Evolutionary conservation across 768 basidiomycete species (phyloP).

Genomic region (Rhizopogon salebrosus): DNA sequence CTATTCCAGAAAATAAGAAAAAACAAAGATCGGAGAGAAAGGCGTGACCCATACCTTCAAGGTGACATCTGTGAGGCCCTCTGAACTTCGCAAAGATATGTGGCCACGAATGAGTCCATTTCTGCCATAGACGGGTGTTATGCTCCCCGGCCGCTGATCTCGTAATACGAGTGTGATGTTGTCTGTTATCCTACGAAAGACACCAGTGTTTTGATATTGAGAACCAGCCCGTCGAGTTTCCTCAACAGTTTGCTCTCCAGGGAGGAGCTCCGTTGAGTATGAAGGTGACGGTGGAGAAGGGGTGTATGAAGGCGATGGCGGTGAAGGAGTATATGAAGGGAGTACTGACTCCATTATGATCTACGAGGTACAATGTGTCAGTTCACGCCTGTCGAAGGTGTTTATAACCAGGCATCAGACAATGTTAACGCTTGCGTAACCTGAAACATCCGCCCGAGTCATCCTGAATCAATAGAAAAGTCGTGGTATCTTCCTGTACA

Average conservation of each 20-base stretch:
- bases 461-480: not conserved
- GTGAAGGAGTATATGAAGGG: not conserved
- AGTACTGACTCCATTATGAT: constrained; percentile 1
- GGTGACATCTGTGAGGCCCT: constrained; percentile 12
- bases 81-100: constrained; percentile 10
- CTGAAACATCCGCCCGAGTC: not conserved
- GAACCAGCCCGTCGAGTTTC: constrained; percentile 26
- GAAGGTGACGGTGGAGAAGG: constrained; percentile 46
- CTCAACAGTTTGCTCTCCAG: constrained; percentile 47
- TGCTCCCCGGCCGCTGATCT: constrained; percentile 17
- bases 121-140: constrained; percentile 17
- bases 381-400: not conserved
- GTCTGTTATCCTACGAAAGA: constrained; percentile 27
- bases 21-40: not conserved
- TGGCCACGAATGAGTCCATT: constrained; percentile 19
- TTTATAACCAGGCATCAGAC: not conserved
- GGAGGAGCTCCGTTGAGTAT: constrained; percentile 48
- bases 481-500: not conserved
- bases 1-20: constrained; percentile 9
- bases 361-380: not conserved
- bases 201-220: constrained; percentile 7
- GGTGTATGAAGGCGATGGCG: constrained; percentile 43
- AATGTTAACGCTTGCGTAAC: not conserved
- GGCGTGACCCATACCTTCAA: constrained; percentile 16
- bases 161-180: constrained; percentile 18